These are phyloP conservation scores for Rheum nobile DNA, from an alignment of 148 eudicot species.

Conservation along the genomic window DNA sequence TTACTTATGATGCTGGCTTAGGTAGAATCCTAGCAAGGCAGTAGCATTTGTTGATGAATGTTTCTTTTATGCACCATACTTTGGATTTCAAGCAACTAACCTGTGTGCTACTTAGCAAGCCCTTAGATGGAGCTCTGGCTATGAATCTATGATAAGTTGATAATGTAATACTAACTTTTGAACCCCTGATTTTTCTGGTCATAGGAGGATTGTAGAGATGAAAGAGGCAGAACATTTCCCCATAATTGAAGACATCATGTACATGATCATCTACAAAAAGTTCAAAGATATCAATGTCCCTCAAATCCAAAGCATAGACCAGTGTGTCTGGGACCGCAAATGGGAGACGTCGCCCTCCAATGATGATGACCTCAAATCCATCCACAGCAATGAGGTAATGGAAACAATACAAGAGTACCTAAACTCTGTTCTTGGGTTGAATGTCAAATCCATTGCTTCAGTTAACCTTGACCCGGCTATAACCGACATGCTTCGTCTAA, in stretches of 20 bases:
- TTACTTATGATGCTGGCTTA: no score
- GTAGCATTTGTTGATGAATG: no score
- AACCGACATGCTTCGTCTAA: slow-evolving; percentile 27
- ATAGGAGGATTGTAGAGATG: slow-evolving; percentile 19
- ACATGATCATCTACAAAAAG: slow-evolving; percentile 46
- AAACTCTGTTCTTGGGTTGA: slow-evolving; percentile 38
- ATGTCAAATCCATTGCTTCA: slow-evolving; percentile 35
- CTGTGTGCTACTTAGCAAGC: no score
- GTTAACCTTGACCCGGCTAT: slow-evolving; percentile 44
- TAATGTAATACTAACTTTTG: neutral
- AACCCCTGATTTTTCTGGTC: neutral
- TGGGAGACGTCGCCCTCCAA: slow-evolving; percentile 64
- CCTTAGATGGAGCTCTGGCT: no score
- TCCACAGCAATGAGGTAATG: slow-evolving; percentile 50
- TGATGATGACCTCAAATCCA: slow-evolving; percentile 73
- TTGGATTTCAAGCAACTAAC: no score
- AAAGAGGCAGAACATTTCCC: slow-evolving; percentile 41
- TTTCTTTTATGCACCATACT: no score
- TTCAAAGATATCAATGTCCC: slow-evolving; percentile 60
- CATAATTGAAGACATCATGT: slow-evolving; percentile 62
- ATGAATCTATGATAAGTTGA: neutral
- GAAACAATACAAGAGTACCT: slow-evolving; percentile 61
- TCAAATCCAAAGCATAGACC: slow-evolving; percentile 51
- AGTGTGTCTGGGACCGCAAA: slow-evolving; percentile 45
- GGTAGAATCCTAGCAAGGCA: no score